These are phyloP conservation scores for Rhododendron molle DNA, from an alignment of 148 eudicot species.

Conservation along the genomic window DNA sequence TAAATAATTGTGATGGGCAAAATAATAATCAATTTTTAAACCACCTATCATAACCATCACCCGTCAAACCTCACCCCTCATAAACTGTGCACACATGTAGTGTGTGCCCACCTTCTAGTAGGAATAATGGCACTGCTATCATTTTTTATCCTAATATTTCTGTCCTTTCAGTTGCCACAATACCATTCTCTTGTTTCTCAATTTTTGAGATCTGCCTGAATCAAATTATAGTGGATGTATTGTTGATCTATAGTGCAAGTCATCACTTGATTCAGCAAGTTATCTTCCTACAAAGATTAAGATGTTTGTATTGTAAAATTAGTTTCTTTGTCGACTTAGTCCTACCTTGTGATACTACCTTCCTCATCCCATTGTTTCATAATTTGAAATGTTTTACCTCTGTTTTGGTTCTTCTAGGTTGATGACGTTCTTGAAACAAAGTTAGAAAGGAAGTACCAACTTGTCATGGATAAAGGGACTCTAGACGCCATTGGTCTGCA, in stretches of 20 bases:
- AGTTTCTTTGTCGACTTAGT: neutral
- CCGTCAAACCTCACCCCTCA: neutral
- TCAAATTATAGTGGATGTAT: neutral
- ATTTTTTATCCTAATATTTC: neutral
- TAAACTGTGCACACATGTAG: neutral
- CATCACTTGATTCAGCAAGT: neutral
- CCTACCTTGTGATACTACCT: neutral
- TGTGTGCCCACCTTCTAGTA: neutral
- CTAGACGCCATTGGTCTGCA: slow-evolving; percentile 97
- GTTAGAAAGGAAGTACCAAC: slow-evolving; percentile 60
- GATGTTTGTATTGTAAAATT: neutral
- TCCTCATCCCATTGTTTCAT: neutral
- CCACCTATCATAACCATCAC: neutral
- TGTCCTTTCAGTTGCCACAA: neutral
- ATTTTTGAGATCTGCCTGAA: neutral
- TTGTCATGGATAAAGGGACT: slow-evolving; percentile 92
- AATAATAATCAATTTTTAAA: too few species aligned
- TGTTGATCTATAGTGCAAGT: neutral
- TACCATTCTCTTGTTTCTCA: neutral
- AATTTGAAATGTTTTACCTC: neutral
- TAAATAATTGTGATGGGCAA: neutral
- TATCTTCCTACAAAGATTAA: neutral
- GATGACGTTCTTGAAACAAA: slow-evolving; percentile 96
- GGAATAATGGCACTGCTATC: neutral
- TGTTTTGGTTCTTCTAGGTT: slow-evolving; percentile 47